Base-by-base conservation (phyloP, 2,329 filamentous ascomycete genomes). In the Trichoderma sp. region DNA sequence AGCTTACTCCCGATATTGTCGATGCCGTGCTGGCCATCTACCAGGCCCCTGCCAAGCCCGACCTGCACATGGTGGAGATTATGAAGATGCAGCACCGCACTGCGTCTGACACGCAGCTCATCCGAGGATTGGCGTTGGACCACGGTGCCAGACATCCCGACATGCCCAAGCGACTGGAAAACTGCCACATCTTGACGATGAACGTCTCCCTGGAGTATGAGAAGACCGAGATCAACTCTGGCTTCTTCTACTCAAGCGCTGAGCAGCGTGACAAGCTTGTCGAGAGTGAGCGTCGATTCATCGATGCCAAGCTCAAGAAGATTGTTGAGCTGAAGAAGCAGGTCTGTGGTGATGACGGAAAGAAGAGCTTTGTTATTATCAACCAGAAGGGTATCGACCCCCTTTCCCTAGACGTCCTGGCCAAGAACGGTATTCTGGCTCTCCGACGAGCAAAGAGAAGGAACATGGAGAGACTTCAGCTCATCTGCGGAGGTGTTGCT, bases 71-170 rank as follows among this genome's bases (percentile, higher is more conserved):
- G 96, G 88, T 99, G 74, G 96, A 99, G 83, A 98, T 99, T 76
- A 99, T 99, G 96, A 98, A 97, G 81, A 98, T 99, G 95, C 96
- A 99, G 84, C 96, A 99, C 84, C 92, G 95, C 75, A 94, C 93
- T 64, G 94, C 95, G 70, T 93, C 96, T 37, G 96, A 99, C 81
- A 99, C 96, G 69, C 94, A 97, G 81, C 89, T 99, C 70, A 97
- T 99, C 80, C 90, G 92, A 73, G 96, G 96, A 70, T 86, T 99
- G 70, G 96, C 93, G 11, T 85, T 99, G 71, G 96, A 99, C 77
- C 96, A 99, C 81, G 96, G 96, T 74, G 94, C 96, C 14, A 89
- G 96, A 77, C 96, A 99, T 82, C 96, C 96, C 3, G 96, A 99
- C 78, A 99, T 99, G 96, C 93, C 96, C 10, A 98, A 97, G 85